phyloP scores from a whole-genome alignment of 805 yeast genomes.

The Pichia occidentalis region DNA sequence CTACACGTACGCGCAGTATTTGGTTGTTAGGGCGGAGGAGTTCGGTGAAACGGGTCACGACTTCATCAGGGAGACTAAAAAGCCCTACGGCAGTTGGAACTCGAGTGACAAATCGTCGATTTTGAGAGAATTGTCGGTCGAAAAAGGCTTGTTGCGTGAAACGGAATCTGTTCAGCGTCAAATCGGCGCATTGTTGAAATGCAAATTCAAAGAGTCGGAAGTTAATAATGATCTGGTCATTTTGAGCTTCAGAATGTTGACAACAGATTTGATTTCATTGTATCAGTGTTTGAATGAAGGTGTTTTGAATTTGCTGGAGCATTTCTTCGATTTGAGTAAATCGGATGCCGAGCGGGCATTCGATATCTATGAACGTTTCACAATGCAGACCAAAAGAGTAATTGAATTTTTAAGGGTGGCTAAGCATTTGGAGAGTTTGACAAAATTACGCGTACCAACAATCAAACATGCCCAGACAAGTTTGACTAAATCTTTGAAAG shows the following conservation, averaged over 20 bases:
- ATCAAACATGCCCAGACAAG: constrained; percentile 97
- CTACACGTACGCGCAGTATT: constrained; percentile 64
- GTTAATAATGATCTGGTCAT: constrained; percentile 77
- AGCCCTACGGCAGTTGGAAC: constrained; percentile 25
- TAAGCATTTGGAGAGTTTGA: constrained; percentile 77
- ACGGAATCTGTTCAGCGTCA: constrained; percentile 81
- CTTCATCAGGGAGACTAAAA: constrained; percentile 63
- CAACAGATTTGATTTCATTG: constrained; percentile 79
- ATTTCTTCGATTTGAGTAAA: constrained; percentile 87
- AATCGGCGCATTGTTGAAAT: constrained; percentile 65
- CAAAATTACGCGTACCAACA: constrained; percentile 89
- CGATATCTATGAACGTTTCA: constrained; percentile 76
- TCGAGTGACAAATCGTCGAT: constrained; percentile 48
- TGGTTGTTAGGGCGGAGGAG: constrained; percentile 62
- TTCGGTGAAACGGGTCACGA: constrained; percentile 60
- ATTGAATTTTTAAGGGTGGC: constrained; percentile 85
- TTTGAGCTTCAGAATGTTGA: constrained; percentile 80
- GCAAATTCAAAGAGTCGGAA: constrained; percentile 73
- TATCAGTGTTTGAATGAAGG: constrained; percentile 94
- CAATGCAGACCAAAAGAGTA: constrained; percentile 78
- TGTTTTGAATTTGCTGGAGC: constrained; percentile 86
- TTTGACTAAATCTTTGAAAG: constrained; percentile 77
- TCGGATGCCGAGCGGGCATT: constrained; percentile 83
- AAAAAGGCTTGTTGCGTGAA: constrained; percentile 76
- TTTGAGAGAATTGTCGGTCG: constrained; percentile 57